Evolutionary conservation across 2,329 filamentous ascomycete species (phyloP).

Genomic region (Aspergillus vadensis): DNA sequence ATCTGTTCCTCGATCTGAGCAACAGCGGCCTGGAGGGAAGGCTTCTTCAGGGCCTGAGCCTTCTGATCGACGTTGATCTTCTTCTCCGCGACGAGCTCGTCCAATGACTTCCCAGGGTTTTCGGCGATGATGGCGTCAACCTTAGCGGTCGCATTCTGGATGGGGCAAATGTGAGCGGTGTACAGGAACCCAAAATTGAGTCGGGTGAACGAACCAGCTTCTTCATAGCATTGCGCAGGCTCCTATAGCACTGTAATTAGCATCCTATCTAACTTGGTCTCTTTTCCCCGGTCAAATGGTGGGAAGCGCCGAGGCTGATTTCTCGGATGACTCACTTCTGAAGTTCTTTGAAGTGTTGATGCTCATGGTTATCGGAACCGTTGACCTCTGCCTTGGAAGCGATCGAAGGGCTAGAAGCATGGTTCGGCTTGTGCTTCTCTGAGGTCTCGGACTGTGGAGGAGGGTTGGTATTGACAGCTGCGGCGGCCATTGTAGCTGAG

Average conservation of each 20-base stretch:
- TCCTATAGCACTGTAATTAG: constrained; percentile 56
- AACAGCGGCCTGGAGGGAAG: constrained; percentile 58
- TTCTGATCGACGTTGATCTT: constrained; percentile 69
- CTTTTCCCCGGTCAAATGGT: neutral
- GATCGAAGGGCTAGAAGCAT: constrained; percentile 50
- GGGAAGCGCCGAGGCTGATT: neutral
- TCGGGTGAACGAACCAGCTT: constrained; percentile 71
- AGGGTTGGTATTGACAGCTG: constrained; percentile 64
- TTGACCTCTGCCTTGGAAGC: constrained; percentile 47
- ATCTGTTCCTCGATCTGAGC: constrained; percentile 63
- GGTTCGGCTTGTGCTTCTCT: constrained; percentile 66
- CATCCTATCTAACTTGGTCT: constrained; percentile 8
- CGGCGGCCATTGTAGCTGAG: constrained; percentile 59
- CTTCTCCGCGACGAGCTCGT: constrained; percentile 63
- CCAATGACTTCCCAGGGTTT: constrained; percentile 60
- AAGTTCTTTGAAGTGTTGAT: constrained; percentile 80
- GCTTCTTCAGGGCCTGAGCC: constrained; percentile 64
- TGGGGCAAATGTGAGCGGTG: constrained; percentile 21
- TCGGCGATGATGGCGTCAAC: constrained; percentile 63
- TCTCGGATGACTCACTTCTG: constrained; percentile 69
- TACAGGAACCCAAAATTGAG: constrained; percentile 4
- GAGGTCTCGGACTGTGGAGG: constrained; percentile 63
- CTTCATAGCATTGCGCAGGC: constrained; percentile 88
- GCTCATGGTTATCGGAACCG: constrained; percentile 68
- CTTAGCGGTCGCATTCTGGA: constrained; percentile 60